These are phyloP conservation scores for Cystofilobasidium bisporidii DNA, from an alignment of 768 basidiomycete genomes.

Conservation along the genomic window DNA sequence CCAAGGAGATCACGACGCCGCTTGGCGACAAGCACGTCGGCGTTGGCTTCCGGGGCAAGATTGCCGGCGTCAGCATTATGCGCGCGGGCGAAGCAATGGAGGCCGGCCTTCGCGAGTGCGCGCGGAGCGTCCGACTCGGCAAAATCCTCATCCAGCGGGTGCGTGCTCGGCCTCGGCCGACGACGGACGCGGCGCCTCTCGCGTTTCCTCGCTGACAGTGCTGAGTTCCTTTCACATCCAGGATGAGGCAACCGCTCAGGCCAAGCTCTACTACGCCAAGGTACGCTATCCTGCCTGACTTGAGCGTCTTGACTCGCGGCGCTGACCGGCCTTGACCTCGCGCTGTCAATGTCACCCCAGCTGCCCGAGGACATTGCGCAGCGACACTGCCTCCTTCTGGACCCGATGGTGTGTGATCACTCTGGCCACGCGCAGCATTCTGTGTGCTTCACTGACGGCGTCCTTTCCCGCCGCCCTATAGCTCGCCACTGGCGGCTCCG, in stretches of 20 bases:
- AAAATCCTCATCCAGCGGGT: conserved; percentile 97
- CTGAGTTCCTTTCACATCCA: conserved; percentile 36
- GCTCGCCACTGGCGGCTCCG: conserved; percentile 86
- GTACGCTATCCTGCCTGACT: too few relatives aligned
- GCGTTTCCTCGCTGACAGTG: neutral
- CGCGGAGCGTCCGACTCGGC: conserved; percentile 78
- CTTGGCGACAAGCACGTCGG: conserved; percentile 77
- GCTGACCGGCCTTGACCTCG: neutral
- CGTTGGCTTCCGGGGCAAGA: conserved; percentile 90
- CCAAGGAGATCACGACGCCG: conserved; percentile 42
- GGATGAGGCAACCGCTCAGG: conserved; percentile 89
- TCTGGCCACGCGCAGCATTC: neutral
- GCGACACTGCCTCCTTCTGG: conserved; percentile 85
- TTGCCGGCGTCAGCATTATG: conserved; percentile 84
- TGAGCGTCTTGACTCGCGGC: too few relatives aligned
- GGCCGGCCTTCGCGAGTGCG: conserved; percentile 88
- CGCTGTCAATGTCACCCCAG: conserved; percentile 44
- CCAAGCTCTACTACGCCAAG: conserved; percentile 88
- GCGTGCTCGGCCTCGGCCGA: conserved; percentile 31
- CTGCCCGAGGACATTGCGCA: conserved; percentile 85
- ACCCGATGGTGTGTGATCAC: conserved; percentile 82
- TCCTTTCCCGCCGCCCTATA: too few relatives aligned
- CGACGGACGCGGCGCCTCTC: too few relatives aligned
- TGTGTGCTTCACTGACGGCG: too few relatives aligned
- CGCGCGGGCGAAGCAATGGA: conserved; percentile 67